Evolutionary conservation across 2,329 filamentous ascomycete species (phyloP), one percentile per base, ranked within the genome.

Genomic region (Ceratocystis albifundus): DNA sequence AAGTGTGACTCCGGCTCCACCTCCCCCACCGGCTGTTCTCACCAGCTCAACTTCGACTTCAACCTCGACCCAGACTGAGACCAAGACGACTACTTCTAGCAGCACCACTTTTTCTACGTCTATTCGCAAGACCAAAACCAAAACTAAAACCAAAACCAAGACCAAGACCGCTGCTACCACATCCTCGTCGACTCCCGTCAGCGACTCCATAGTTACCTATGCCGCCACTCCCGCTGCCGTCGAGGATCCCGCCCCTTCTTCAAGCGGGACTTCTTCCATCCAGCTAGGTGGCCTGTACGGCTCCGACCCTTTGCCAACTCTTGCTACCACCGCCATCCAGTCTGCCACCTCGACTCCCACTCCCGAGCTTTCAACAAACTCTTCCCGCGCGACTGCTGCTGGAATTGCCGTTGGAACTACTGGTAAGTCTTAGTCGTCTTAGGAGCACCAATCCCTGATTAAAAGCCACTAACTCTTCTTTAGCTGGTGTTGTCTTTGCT

Each of bases 351-450:
- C 55, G 4, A 30, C 22, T 48, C 8, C n/a, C 7, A 30, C n/a
- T 22, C 25, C 50, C 10, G 30, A 53, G 32, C 57, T 48, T 25
- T 50, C 28, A 62, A 55, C 30, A 62, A 62, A 57, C 53, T 57
- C 53, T 17, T 57, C 53, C 44, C 59, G 41, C 28, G 46, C 64
- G 25, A 22, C 66, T 28, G 66, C 64, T 15, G 66, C 63, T 44
- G 64, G 66, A 25, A 67, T 68, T 48, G 66, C 66, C 6, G 66
- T 65, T 48, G 66, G 66, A 45, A 50, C 66, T 10, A 65, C 66
- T 57, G 66, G 66, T 68, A 65, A 68, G 66, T 64, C 44, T n/a
- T 22, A 7, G 30, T 61, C 7, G 4, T 22, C 17, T 50, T 22
- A 4, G 44, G 10, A 45, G 7, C 10, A 15, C 12, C 25, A 22